Percentiles rank a stretch among this genome's conserved stretches.
Evolutionary conservation across 2,329 filamentous ascomycete genomes (phyloP).

Genomic region (Calonectria naviculata): DNA sequence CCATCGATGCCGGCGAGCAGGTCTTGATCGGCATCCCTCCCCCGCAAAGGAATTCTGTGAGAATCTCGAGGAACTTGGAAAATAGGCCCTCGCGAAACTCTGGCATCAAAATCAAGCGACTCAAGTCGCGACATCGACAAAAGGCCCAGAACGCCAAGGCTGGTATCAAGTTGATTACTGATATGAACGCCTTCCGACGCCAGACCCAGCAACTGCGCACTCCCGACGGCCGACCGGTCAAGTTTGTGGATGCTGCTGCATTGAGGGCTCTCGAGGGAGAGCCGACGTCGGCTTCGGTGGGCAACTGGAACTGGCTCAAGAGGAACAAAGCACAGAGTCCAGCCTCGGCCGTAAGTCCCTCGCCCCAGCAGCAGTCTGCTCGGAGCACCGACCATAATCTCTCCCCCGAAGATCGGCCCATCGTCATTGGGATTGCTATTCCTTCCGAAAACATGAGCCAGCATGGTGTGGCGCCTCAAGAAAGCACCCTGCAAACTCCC

Average conservation of each 20-base stretch:
- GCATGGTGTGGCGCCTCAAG: slow-evolving; percentile 60
- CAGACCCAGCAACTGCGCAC: slow-evolving; percentile 47
- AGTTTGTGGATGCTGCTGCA: slow-evolving; percentile 69
- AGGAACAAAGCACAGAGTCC: slow-evolving; percentile 49
- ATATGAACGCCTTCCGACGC: slow-evolving; percentile 67
- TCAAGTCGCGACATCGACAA: slow-evolving; percentile 71
- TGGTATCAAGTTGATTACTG: slow-evolving; percentile 77
- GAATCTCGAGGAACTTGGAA: slow-evolving; percentile 26
- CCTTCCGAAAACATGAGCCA: slow-evolving; percentile 55
- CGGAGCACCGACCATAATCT: slow-evolving; percentile 57
- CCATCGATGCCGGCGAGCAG: slow-evolving; percentile 52
- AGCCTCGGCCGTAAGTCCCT: slow-evolving; percentile 25
- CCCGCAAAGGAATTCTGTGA: slow-evolving; percentile 28
- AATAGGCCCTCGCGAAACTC: slow-evolving; percentile 49
- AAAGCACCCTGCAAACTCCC: slow-evolving; percentile 54
- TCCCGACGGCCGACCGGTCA: slow-evolving; percentile 48
- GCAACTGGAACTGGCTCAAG: slow-evolving; percentile 68
- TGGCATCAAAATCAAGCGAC: slow-evolving; percentile 53
- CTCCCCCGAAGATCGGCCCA: slow-evolving; percentile 76
- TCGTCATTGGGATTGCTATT: slow-evolving; percentile 77
- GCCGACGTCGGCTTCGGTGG: slow-evolving; percentile 63
- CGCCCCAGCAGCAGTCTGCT: slow-evolving; percentile 39
- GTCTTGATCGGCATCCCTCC: slow-evolving; percentile 40
- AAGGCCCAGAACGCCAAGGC: slow-evolving; percentile 69
- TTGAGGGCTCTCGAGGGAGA: slow-evolving; percentile 69